These are phyloP conservation scores for Annulohypoxylon moriforme DNA, from an alignment of 495 filamentous ascomycete genomes.

Conservation along the genomic window DNA sequence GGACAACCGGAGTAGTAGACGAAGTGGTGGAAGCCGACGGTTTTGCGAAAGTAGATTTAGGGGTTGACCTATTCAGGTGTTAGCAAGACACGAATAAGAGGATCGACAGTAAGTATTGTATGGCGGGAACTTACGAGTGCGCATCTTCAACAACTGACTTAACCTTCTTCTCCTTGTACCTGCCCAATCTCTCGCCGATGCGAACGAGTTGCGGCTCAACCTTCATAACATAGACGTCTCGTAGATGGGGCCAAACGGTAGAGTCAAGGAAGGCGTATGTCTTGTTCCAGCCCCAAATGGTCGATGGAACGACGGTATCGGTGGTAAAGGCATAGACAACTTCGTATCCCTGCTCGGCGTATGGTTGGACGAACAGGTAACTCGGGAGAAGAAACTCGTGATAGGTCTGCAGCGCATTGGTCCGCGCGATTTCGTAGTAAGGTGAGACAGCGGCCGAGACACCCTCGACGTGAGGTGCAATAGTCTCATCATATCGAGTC, in stretches of 20 bases:
- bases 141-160: conserved; percentile 34
- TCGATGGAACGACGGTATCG: conserved; percentile 78
- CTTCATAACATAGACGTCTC: conserved; percentile 84
- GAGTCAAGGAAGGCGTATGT: conserved; percentile 74
- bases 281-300: conserved; percentile 73
- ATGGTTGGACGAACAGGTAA: conserved; percentile 77
- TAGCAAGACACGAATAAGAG: background rate
- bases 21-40: conserved; percentile 49
- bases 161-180: conserved; percentile 63
- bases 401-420: conserved; percentile 72
- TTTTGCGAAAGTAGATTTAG: conserved; percentile 52
- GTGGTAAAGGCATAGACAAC: conserved; percentile 72
- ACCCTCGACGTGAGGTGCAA: conserved; percentile 80
- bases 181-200: conserved; percentile 88
- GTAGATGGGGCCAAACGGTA: conserved; percentile 81
- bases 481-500: conserved; percentile 71
- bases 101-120: background rate
- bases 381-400: conserved; percentile 79
- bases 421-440: conserved; percentile 74
- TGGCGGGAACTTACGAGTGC: conserved; percentile 33
- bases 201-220: conserved; percentile 95
- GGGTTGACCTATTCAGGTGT: conserved; percentile 12
- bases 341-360: conserved; percentile 74
- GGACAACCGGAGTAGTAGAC: conserved; percentile 13
- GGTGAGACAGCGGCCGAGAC: conserved; percentile 68